A percentile compares a stretch with the other conserved stretches of the same genome.
phyloP scores from a whole-genome alignment of 768 basidiomycete genomes.

The Cyclocybe cylindracea region DNA sequence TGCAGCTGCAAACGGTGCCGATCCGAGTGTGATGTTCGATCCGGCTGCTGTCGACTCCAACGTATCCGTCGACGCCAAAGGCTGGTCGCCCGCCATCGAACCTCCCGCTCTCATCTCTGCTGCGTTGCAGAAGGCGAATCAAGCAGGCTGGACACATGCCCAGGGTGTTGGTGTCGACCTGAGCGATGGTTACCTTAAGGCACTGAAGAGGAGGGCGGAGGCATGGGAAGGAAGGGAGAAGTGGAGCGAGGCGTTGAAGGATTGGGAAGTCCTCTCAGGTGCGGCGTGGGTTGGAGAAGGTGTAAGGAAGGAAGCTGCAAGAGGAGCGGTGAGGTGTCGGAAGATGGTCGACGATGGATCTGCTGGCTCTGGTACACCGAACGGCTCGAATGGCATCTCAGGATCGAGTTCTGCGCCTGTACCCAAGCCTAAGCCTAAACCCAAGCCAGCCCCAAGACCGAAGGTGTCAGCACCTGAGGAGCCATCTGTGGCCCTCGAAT shows the following conservation, averaged over 20 bases:
- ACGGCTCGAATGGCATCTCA: not conserved
- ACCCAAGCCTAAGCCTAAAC: slow-evolving; percentile 29
- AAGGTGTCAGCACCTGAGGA: slow-evolving; percentile 21
- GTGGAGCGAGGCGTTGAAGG: slow-evolving; percentile 75
- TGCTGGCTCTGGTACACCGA: not conserved
- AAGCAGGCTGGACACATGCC: slow-evolving; percentile 39
- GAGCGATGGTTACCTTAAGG: slow-evolving; percentile 77
- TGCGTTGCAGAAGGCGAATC: slow-evolving; percentile 30
- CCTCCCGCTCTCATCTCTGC: slow-evolving; percentile 11
- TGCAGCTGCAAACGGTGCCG: slow-evolving; percentile 1
- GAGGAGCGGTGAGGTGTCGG: slow-evolving; percentile 72
- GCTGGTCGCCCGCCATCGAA: slow-evolving; percentile 16
- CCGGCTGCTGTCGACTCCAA: not conserved
- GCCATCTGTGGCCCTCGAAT: slow-evolving; percentile 65
- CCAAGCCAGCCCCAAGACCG: slow-evolving; percentile 29
- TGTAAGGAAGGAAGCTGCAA: slow-evolving; percentile 66
- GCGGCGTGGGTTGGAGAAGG: slow-evolving; percentile 53
- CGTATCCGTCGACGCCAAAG: not conserved
- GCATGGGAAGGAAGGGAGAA: slow-evolving; percentile 86
- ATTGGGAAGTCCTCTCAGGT: slow-evolving; percentile 77
- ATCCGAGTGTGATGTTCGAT: slow-evolving; percentile 10
- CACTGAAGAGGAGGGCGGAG: slow-evolving; percentile 78
- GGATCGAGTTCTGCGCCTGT: slow-evolving; percentile 13
- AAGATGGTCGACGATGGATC: slow-evolving; percentile 49
- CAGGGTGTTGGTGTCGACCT: slow-evolving; percentile 61